phyloP scores from a whole-genome alignment of 805 yeast genomes.

The Spathaspora arborariae region DNA sequence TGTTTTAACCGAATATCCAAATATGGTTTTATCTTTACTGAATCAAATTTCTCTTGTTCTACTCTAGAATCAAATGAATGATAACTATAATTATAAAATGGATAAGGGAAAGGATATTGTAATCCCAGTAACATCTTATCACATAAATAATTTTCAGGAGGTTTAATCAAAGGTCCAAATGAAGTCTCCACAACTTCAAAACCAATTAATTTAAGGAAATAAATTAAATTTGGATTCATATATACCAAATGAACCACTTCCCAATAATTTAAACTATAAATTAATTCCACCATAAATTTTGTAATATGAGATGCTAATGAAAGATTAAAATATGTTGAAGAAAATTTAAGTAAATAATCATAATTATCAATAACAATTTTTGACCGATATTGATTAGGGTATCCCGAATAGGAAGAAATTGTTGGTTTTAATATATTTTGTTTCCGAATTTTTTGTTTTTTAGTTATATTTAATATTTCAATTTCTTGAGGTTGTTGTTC shows the following conservation, averaged over 20 bases:
- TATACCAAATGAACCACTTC: slow-evolving; percentile 39
- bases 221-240: slow-evolving; percentile 28
- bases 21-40: slow-evolving; percentile 30
- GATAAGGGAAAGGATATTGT: slow-evolving; percentile 43
- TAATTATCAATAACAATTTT: slow-evolving; percentile 38
- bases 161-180: slow-evolving; percentile 36
- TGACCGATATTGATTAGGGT: slow-evolving; percentile 35
- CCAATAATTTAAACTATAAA: slow-evolving; percentile 41
- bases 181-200: slow-evolving; percentile 34
- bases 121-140: slow-evolving; percentile 37
- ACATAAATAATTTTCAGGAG: slow-evolving; percentile 35
- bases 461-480: neutral
- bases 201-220: slow-evolving; percentile 29
- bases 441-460: neutral
- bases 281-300: slow-evolving; percentile 33
- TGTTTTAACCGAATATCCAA: slow-evolving; percentile 30
- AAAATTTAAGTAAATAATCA: slow-evolving; percentile 22
- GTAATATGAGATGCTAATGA: slow-evolving; percentile 37
- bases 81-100: slow-evolving; percentile 42
- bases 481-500: neutral
- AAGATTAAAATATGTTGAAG: slow-evolving; percentile 34
- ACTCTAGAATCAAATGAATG: slow-evolving; percentile 30
- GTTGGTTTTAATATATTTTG: slow-evolving; percentile 1
- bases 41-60: slow-evolving; percentile 21
- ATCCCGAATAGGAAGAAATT: slow-evolving; percentile 7